Evolutionary conservation across 1,284 basidiomycete genomes (phyloP), one percentile per base, ranked within the genome.

Genomic region (Xerocomus minutiporus): DNA sequence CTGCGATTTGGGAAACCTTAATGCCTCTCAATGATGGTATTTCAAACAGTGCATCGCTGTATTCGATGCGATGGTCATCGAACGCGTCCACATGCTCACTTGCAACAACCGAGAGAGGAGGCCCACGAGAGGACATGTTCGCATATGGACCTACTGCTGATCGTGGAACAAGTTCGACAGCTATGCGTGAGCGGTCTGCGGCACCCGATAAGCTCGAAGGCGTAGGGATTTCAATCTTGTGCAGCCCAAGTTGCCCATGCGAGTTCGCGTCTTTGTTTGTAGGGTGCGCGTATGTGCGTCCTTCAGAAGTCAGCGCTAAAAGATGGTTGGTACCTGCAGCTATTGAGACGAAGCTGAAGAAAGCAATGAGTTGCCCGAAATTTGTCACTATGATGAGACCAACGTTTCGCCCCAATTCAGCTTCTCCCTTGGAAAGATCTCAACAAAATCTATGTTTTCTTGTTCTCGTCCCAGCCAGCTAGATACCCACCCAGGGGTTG

Each of bases 161-260:
- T 61, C 78, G 83, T 1, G 86, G 83, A n/a, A 76, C 69, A 26
- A 87, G 75, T 52, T 87, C 81, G 2, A 84, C 73, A n/a, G 75
- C 62, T 5, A 80, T 61, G 36, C 71, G 73, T 45, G 61, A 59
- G 38, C 69, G 54, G 42, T 67, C 53, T 3, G 57, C 53, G 32
- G 52, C 57, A 49, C 59, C 58, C 39, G 52, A 55, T 23, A 67
- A 59, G 36, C 54, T 51, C 43, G 66, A 56, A 28, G 72, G 72
- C 46, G 72, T 70, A 11, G 77, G 74, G 42, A 87, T 74, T 56
- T 79, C 74, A 57, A 86, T 77, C 59, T 79, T 86, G 61, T 75
- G 82, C 64, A 84, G 80, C 12, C 93, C 93, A 11, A 97, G 83
- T 70, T 97, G 95, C 1, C 92, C 91, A 67, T 86, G 83, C 1